Evolutionary conservation across 176 grass and related monocot genomes (phyloP), one percentile per base, ranked within the genome.

Genomic region (Musa troglodytarum): DNA sequence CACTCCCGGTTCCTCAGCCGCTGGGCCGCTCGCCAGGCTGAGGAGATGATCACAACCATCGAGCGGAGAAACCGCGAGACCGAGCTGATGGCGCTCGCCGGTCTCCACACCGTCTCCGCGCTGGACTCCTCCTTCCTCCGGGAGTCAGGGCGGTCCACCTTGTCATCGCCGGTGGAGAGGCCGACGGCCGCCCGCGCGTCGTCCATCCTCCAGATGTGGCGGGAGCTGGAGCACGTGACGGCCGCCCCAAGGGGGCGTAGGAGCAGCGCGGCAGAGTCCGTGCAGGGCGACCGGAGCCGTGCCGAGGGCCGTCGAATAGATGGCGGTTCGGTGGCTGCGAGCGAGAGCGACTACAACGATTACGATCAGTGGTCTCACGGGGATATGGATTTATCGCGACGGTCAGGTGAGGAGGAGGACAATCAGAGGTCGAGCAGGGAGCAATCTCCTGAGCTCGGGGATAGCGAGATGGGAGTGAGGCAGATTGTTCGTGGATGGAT

Each of bases 391-490:
- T 53, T 24, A 20, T n/a, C 50, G 1, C 25, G 26, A 75, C 86
- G 83, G 0, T 34, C 16, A 5, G 62, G 69, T 2, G 85, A 82
- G 50, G 83, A 85, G 64, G 78, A 78, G 66, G 74, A 80, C 53
- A 52, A 49, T n/a, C 69, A 17, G 50, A 61, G 86, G 77, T 92
- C 87, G 71, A 96, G 83, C 81, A 83, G 87, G 9, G 87, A 92
- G 93, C 83, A 86, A 25, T 92, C 89, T 67, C 89, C 89, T 2
- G 92, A 88, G 50, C 54, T 82, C 54, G 63, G 65, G 21, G 85
- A 81, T 16, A 74, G 79, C 51, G 81, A 80, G 68, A 80, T 73
- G 54, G 78, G 61, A 34, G 78, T 81, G 63, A 77, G 78, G 49
- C 83, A 79, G 56, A 82, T 83, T 11, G 77, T 80, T 43, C 81